phyloP scores from a whole-genome alignment of 257 asterid species.

The Nicotiana knightiana region DNA sequence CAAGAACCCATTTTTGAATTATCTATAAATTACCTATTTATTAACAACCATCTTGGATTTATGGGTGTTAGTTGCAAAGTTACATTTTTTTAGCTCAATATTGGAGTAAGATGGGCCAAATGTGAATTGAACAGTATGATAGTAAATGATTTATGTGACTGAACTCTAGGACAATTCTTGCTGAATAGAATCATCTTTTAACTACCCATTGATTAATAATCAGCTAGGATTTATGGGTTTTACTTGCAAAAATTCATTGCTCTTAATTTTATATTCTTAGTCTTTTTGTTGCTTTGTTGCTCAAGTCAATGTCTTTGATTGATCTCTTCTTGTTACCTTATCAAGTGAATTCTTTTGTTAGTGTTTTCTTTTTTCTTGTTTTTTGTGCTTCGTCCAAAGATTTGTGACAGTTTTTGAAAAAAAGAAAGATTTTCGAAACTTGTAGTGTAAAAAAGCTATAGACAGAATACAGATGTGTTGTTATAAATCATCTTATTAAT shows the following conservation, averaged over 20 bases:
- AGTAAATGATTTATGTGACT: no score
- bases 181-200: not conserved
- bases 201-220: not conserved
- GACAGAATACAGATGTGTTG: no score
- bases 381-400: no score
- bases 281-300: not conserved
- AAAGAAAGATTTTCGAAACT: no score
- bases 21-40: not conserved
- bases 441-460: no score
- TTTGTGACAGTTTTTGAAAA: no score
- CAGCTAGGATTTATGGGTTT: not conserved
- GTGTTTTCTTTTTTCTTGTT: not conserved
- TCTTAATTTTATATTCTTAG: not conserved
- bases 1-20: not conserved
- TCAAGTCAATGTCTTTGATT: not conserved
- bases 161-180: no score
- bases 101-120: no score
- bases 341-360: not conserved
- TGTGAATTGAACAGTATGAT: no score
- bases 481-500: no score
- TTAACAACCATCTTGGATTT: not conserved
- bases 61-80: not conserved
- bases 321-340: not conserved
- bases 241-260: no score
- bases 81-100: not conserved